Conservation (phyloP, 2,329 filamentous ascomycete genomes). For the Chaetomium globosum region DNA sequence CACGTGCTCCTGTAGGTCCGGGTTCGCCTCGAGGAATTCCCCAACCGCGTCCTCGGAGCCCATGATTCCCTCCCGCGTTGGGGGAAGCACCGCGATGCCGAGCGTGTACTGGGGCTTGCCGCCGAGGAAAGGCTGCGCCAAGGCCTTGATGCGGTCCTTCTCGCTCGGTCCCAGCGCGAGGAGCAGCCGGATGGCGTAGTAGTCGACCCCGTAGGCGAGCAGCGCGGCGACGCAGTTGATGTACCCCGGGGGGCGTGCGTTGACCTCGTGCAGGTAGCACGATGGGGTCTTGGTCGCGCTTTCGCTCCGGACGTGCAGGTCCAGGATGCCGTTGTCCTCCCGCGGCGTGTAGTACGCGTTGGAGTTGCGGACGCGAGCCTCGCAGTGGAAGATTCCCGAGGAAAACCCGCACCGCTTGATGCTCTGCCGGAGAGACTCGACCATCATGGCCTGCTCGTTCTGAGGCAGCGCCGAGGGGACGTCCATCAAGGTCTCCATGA, state of each 20-base stretch:
- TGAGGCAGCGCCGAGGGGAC: constrained; percentile 36
- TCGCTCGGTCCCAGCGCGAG: constrained; percentile 30
- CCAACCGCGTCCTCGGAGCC: constrained; percentile 18
- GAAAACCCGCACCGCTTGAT: constrained; percentile 36
- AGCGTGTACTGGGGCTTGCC: constrained; percentile 24
- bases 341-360: constrained; percentile 30
- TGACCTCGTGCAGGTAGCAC: constrained; percentile 40
- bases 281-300: not conserved
- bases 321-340: constrained; percentile 31
- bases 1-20: constrained; percentile 22
- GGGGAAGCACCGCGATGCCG: constrained; percentile 20
- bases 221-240: constrained; percentile 33
- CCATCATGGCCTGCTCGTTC: constrained; percentile 32
- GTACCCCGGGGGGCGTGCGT: constrained; percentile 40
- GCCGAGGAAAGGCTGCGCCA: constrained; percentile 34
- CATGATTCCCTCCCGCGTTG: constrained; percentile 22
- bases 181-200: constrained; percentile 38
- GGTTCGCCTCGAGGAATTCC: constrained; percentile 22
- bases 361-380: constrained; percentile 39
- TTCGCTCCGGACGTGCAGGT: constrained; percentile 28
- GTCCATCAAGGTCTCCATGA: constrained; percentile 35
- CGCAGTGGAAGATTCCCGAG: constrained; percentile 40
- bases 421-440: constrained; percentile 30
- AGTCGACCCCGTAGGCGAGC: constrained; percentile 40
- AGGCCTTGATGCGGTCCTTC: constrained; percentile 27